Conservation (phyloP, 2,329 filamentous ascomycete genomes). For the Sordariomycetes sp. region DNA sequence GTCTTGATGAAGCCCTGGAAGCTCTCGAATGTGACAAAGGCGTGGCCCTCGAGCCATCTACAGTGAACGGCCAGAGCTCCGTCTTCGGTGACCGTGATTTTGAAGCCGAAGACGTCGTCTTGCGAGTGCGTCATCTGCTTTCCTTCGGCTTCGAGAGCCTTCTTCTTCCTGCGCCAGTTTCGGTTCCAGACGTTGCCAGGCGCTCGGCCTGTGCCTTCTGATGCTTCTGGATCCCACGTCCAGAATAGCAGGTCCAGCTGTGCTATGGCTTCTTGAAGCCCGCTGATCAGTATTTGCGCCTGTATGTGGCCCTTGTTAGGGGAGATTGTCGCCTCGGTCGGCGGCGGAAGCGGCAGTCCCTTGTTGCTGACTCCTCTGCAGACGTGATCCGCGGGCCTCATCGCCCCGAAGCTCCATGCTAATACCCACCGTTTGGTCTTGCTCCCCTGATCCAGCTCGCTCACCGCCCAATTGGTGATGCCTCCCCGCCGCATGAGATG, state of each 20-base stretch:
- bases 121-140: constrained; percentile 14
- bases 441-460: constrained; percentile 66
- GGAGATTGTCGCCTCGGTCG: constrained; percentile 26
- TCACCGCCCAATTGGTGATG: constrained; percentile 73
- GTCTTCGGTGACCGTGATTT: constrained; percentile 35
- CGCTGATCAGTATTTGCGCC: too few species aligned
- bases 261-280: constrained; percentile 35
- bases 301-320: constrained; percentile 26
- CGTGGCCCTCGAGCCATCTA: constrained; percentile 61
- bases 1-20: constrained; percentile 70
- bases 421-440: constrained; percentile 81
- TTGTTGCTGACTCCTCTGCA: constrained; percentile 32
- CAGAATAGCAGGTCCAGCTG: constrained; percentile 52
- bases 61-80: constrained; percentile 39
- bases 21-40: constrained; percentile 72
- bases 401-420: constrained; percentile 72
- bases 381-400: constrained; percentile 47
- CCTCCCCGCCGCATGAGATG: constrained; percentile 44
- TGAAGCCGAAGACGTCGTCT: constrained; percentile 46
- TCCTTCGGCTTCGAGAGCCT: constrained; percentile 36
- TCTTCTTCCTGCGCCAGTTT: constrained; percentile 56
- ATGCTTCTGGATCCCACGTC: constrained; percentile 46
- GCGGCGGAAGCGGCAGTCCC: constrained; percentile 28
- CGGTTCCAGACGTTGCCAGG: constrained; percentile 72
- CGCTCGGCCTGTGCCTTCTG: constrained; percentile 53